Conservation (phyloP, 371 early-diverging fungal genomes). For the Mortierella sp. region DNA sequence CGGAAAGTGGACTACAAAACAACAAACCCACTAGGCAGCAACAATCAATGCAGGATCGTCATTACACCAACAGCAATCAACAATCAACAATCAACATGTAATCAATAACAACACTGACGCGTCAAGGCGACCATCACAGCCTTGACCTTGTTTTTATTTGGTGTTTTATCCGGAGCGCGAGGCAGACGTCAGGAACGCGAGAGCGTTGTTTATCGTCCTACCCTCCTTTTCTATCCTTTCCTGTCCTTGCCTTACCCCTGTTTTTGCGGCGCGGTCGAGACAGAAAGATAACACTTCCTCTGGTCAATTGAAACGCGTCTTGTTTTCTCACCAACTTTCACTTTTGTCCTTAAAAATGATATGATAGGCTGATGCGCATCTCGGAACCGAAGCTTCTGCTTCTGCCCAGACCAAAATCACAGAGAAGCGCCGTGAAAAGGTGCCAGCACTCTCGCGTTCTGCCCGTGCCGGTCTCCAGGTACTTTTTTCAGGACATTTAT, state of each 20-base stretch:
- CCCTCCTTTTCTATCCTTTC: background rate
- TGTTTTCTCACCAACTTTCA: background rate
- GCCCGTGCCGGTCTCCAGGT: slow-evolving; percentile 79
- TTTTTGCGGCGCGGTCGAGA: background rate
- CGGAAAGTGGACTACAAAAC: background rate
- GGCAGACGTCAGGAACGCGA: background rate
- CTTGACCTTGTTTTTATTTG: background rate
- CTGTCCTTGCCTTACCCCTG: background rate
- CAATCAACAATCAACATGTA: background rate
- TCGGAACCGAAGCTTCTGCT: slow-evolving; percentile 49
- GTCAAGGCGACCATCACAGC: background rate
- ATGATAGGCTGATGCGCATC: slow-evolving; percentile 55
- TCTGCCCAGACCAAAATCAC: slow-evolving; percentile 42
- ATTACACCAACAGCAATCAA: background rate
- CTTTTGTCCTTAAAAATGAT: background rate
- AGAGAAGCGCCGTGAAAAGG: slow-evolving; percentile 65
- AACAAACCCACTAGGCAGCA: background rate
- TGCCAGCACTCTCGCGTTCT: slow-evolving; percentile 71
- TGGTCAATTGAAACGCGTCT: background rate
- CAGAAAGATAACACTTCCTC: background rate
- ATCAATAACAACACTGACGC: background rate
- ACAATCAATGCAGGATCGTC: background rate
- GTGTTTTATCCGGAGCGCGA: background rate
- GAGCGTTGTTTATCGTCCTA: slow-evolving; percentile 1
- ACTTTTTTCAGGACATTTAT: slow-evolving; percentile 12